Conservation (phyloP, 331 rosid species). For the Rosa hybrid region DNA sequence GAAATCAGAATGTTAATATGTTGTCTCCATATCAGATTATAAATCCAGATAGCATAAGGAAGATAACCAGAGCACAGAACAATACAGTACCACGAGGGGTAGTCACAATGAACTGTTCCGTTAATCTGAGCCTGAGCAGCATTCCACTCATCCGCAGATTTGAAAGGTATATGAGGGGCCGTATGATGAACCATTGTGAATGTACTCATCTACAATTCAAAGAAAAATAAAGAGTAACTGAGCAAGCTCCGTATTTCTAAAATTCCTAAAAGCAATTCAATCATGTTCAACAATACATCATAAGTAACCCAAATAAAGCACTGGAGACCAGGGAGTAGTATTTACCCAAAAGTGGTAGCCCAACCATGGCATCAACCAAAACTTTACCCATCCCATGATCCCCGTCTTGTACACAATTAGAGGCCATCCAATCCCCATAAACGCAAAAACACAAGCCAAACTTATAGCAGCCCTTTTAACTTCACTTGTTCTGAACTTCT, state of each 20-base stretch:
- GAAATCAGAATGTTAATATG: background rate
- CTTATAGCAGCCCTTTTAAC: constrained; percentile 86
- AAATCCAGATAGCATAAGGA: constrained; percentile 2
- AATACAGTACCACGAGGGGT: constrained; percentile 75
- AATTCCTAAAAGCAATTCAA: background rate
- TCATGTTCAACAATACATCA: background rate
- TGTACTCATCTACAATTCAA: constrained; percentile 78
- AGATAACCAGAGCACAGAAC: constrained; percentile 6
- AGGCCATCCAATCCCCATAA: constrained; percentile 93
- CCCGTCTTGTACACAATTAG: constrained; percentile 84
- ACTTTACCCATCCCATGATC: constrained; percentile 92
- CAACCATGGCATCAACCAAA: constrained; percentile 99
- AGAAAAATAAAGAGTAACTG: background rate
- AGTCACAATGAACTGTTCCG: constrained; percentile 96
- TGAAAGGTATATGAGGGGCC: constrained; percentile 96
- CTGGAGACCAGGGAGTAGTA: constrained; percentile 25
- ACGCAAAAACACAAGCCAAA: constrained; percentile 91
- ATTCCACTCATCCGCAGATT: constrained; percentile 81
- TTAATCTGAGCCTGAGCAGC: constrained; percentile 95
- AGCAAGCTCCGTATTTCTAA: background rate
- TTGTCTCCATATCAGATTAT: background rate
- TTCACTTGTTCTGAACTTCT: constrained; percentile 82
- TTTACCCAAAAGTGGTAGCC: constrained; percentile 99
- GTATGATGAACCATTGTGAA: constrained; percentile 99
- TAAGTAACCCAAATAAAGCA: background rate